phyloP scores from a whole-genome alignment of 441 rosid species.

The Erysimum cheiri region DNA sequence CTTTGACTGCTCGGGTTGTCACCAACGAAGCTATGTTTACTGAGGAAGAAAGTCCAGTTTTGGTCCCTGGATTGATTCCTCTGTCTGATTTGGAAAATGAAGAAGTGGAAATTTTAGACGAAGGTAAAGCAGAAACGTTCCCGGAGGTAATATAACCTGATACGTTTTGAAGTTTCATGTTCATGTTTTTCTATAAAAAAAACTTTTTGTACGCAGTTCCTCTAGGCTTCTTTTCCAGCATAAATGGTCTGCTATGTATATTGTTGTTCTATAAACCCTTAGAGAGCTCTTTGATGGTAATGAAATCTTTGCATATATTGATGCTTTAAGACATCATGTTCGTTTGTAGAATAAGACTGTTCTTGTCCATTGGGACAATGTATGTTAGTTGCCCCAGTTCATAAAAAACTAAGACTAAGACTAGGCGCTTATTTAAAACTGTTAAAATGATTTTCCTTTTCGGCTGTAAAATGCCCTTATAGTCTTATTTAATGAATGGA shows the following conservation, averaged over 20 bases:
- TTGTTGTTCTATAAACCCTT: slow-evolving; percentile 6
- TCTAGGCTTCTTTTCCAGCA: slow-evolving; percentile 10
- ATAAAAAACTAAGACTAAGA: neutral
- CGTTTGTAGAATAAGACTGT: neutral
- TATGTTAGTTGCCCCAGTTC: slow-evolving; percentile 9
- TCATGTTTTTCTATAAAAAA: slow-evolving; percentile 11
- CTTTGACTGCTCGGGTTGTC: slow-evolving; percentile 31
- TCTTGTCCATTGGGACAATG: slow-evolving; percentile 1
- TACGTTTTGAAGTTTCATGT: slow-evolving; percentile 38
- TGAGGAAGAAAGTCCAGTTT: slow-evolving; percentile 56
- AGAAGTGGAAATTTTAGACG: slow-evolving; percentile 38
- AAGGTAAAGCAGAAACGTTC: slow-evolving; percentile 42
- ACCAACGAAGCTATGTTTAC: slow-evolving; percentile 31
- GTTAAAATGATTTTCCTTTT: neutral
- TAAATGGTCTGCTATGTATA: slow-evolving; percentile 10
- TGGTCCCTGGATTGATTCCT: slow-evolving; percentile 70
- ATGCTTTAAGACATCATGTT: slow-evolving; percentile 1
- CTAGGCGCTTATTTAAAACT: neutral
- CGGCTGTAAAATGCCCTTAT: neutral
- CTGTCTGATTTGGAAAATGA: slow-evolving; percentile 42
- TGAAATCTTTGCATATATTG: slow-evolving; percentile 1
- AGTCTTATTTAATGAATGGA: slow-evolving; percentile 23
- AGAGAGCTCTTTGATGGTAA: slow-evolving; percentile 15
- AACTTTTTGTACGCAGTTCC: slow-evolving; percentile 9
- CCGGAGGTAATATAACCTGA: slow-evolving; percentile 77